These are phyloP conservation scores for Cornus florida DNA, from an alignment of 148 eudicot species.

Conservation along the genomic window DNA sequence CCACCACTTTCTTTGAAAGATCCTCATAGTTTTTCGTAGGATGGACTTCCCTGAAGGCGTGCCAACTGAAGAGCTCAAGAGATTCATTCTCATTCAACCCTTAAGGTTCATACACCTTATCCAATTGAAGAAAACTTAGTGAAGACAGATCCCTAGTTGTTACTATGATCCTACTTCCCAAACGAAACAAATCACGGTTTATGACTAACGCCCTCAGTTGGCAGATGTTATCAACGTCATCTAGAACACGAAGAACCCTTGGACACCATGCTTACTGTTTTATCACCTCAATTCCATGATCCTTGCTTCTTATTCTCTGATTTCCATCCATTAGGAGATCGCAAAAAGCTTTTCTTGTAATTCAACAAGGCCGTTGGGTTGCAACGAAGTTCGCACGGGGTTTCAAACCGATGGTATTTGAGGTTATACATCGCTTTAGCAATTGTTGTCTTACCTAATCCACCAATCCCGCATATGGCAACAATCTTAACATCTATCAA, in stretches of 20 bases:
- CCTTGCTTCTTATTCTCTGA: not conserved
- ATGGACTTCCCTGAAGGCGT: not conserved
- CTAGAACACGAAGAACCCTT: not conserved
- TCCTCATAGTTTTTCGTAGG: not conserved
- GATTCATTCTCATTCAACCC: not conserved
- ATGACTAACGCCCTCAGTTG: not conserved
- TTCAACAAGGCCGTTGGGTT: not conserved
- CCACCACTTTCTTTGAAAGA: not conserved
- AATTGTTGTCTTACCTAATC: not conserved
- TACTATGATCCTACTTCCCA: not conserved
- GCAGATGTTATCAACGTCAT: too few relatives aligned
- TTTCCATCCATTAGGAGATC: not conserved
- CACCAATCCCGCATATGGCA: slow-evolving; percentile 9
- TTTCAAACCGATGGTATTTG: not conserved
- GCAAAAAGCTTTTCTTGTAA: slow-evolving; percentile 12
- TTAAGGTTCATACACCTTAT: not conserved
- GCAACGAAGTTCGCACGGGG: not conserved
- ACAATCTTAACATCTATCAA: not conserved
- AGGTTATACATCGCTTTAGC: too few relatives aligned
- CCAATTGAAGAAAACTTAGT: not conserved
- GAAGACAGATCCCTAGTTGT: not conserved
- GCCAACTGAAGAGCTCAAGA: slow-evolving; percentile 5
- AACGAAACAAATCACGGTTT: not conserved
- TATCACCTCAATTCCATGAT: slow-evolving; percentile 4
- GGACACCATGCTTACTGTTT: not conserved